A percentile compares a stretch with the other conserved stretches of the same genome.
phyloP scores from a whole-genome alignment of 176 grass and related monocot species.

The Thinopyrum elongatum region DNA sequence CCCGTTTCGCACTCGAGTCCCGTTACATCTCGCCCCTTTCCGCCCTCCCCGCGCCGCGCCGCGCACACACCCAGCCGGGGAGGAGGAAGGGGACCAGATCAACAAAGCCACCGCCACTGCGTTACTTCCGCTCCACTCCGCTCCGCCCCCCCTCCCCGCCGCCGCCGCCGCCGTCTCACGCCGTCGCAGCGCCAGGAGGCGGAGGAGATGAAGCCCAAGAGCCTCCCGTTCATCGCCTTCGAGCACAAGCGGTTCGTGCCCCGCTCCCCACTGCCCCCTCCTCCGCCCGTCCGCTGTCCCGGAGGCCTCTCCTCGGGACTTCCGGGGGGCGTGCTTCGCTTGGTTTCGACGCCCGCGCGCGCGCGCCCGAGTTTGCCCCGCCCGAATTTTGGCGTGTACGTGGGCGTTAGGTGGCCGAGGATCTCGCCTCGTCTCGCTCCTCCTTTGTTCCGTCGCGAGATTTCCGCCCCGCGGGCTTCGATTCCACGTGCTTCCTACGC shows the following conservation, averaged over 20 bases:
- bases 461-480: not conserved
- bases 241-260: conserved; percentile 80
- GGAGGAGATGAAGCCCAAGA: conserved; percentile 71
- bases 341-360: not conserved
- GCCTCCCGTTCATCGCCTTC: conserved; percentile 83
- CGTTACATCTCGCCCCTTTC: not conserved
- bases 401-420: not conserved
- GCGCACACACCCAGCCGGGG: not conserved
- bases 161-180: not conserved
- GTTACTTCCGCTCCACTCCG: not conserved
- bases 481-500: not conserved
- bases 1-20: conserved; percentile 2
- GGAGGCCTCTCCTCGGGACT: not conserved
- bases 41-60: not conserved
- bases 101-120: not conserved
- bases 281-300: not conserved
- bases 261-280: not conserved
- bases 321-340: not conserved
- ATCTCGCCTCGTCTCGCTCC: not conserved
- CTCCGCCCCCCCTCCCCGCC: not conserved
- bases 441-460: not conserved
- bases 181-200: not conserved
- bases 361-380: not conserved
- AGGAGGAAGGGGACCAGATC: conserved; percentile 21
- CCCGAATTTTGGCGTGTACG: not conserved